A percentile compares a stretch with the other conserved stretches of the same genome.
These are phyloP conservation scores for Salix udensis DNA, from an alignment of 345 rosid species.

Conservation along the genomic window DNA sequence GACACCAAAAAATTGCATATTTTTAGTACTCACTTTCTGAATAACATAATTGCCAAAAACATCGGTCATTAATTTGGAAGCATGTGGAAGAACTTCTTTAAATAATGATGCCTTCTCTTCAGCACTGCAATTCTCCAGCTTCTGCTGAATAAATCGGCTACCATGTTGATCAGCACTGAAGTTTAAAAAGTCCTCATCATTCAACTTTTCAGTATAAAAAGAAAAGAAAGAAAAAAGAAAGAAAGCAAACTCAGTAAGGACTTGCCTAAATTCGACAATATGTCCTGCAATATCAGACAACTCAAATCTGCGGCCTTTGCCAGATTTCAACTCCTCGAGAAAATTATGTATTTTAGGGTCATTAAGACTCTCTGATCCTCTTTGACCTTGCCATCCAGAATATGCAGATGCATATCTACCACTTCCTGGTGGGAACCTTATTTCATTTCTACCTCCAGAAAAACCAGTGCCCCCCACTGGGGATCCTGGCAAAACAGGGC, in stretches of 20 bases:
- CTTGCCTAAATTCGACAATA: constrained; percentile 86
- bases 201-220: constrained; percentile 2
- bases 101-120: constrained; percentile 84
- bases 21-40: constrained; percentile 61
- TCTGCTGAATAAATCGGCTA: constrained; percentile 98
- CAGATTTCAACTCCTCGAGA: constrained; percentile 88
- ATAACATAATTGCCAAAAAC: constrained; percentile 99
- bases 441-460: constrained; percentile 56
- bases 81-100: constrained; percentile 83
- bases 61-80: constrained; percentile 86
- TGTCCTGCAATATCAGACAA: constrained; percentile 79
- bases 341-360: constrained; percentile 66
- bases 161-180: constrained; percentile 98
- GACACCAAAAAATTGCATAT: background rate
- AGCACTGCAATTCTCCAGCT: constrained; percentile 69
- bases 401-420: constrained; percentile 51
- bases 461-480: constrained; percentile 54
- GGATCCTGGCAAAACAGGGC: constrained; percentile 67
- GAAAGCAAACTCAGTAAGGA: constrained; percentile 17
- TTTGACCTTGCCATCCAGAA: constrained; percentile 83
- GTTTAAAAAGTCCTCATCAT: constrained; percentile 18
- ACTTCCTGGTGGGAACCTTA: constrained; percentile 49
- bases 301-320: constrained; percentile 76
- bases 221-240: constrained; percentile 13
- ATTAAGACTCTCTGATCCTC: constrained; percentile 52